A percentile compares a stretch with the other conserved stretches of the same genome.
Conservation (phyloP, 2,329 filamentous ascomycete genomes). For the Trichoderma aggressivum region DNA sequence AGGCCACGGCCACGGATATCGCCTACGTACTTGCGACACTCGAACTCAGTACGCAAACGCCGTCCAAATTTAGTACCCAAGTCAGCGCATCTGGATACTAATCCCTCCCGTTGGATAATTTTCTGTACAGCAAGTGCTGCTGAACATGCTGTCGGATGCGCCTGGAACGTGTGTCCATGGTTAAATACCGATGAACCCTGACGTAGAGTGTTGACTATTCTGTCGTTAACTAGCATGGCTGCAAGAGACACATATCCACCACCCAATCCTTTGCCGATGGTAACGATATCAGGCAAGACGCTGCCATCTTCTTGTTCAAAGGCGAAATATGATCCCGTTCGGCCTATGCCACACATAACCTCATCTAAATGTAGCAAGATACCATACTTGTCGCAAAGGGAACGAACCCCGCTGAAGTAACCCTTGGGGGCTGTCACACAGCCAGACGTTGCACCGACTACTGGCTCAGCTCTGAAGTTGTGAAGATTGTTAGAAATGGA, state of each 20-base stretch:
- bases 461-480: neutral
- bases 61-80: neutral
- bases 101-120: conserved; percentile 53
- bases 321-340: conserved; percentile 58
- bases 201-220: neutral
- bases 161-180: conserved; percentile 29
- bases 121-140: conserved; percentile 26
- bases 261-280: conserved; percentile 63
- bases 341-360: conserved; percentile 67
- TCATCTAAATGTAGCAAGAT: conserved; percentile 55
- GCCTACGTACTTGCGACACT: conserved; percentile 49
- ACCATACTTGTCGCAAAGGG: conserved; percentile 53
- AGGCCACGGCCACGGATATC: conserved; percentile 58
- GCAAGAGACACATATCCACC: conserved; percentile 44
- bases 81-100: conserved; percentile 55
- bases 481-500: neutral
- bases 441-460: neutral
- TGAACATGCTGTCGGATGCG: conserved; percentile 26
- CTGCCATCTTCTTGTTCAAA: conserved; percentile 54
- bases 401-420: conserved; percentile 52
- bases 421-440: conserved; percentile 34
- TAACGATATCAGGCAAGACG: conserved; percentile 59
- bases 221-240: conserved; percentile 34
- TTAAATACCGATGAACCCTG: conserved; percentile 18
- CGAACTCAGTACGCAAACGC: conserved; percentile 29